A percentile compares a stretch with the other conserved stretches of the same genome.
Evolutionary conservation across 305 asterid species (phyloP).

Genomic region (Coffea humblotiana): DNA sequence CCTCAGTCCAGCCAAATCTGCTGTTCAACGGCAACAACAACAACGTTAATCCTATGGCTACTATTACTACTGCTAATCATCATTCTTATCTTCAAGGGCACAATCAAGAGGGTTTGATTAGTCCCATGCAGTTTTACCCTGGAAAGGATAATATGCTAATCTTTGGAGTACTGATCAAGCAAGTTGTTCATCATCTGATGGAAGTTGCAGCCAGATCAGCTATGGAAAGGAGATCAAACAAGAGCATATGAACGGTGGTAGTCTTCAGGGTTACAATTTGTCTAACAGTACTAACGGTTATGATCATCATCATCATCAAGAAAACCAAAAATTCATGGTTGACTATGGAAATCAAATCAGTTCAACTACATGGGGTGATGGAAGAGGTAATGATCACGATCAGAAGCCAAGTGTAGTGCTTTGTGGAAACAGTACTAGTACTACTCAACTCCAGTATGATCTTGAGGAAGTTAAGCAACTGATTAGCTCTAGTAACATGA

Average conservation of each 20-base stretch:
- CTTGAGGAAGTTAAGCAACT: conserved; percentile 54
- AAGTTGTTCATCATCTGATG: conserved; percentile 68
- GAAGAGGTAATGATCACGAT: conserved; percentile 6
- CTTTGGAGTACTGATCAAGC: conserved; percentile 41
- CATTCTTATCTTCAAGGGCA: conserved; percentile 26
- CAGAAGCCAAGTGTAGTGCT: conserved; percentile 26
- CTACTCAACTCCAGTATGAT: conserved; percentile 38
- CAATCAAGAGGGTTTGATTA: conserved; percentile 33
- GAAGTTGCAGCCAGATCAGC: conserved; percentile 51
- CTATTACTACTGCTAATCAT: conserved; percentile 5
- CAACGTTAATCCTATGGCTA: conserved; percentile 23
- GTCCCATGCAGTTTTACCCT: conserved; percentile 29
- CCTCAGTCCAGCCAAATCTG: conserved; percentile 31
- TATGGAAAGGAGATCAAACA: conserved; percentile 47
- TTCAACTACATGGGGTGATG: conserved; percentile 8
- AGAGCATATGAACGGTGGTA: conserved; percentile 27
- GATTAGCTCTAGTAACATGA: conserved; percentile 27
- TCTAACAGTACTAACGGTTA: conserved; percentile 21
- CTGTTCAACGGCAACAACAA: conserved; percentile 24
- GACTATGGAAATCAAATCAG: conserved; percentile 27
- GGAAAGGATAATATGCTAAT: conserved; percentile 36
- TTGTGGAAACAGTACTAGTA: conserved; percentile 13
- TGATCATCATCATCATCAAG: conserved; percentile 28
- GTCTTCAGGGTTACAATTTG: conserved; percentile 20
- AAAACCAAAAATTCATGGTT: conserved; percentile 42